phyloP scores from a whole-genome alignment of 306 rosid species.

The Cucumis hystrix region DNA sequence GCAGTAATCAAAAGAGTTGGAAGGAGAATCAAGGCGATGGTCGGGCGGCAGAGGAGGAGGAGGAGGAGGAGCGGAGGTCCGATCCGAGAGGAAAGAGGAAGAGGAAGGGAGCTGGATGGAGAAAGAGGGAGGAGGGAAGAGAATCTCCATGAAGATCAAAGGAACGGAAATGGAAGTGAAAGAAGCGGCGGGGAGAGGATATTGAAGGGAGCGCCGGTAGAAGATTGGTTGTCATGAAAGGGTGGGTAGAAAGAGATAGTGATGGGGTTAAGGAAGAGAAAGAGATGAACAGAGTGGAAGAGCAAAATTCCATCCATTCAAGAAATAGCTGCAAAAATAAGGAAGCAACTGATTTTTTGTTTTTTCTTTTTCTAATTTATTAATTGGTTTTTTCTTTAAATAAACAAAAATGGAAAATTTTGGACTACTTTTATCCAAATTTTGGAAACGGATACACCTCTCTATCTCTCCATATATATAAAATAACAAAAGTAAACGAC shows the following conservation, averaged over 20 bases:
- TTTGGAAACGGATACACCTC: not conserved
- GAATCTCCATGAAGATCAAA: conserved; percentile 40
- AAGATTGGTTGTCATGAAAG: conserved; percentile 51
- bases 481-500: not conserved
- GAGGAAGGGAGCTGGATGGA: conserved; percentile 41
- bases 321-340: not conserved
- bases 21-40: not conserved
- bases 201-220: conserved; percentile 28
- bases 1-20: conserved; percentile 1
- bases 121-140: conserved; percentile 57
- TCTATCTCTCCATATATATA: too few relatives aligned
- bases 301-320: not conserved
- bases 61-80: not conserved
- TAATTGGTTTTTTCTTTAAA: not conserved
- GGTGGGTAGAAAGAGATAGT: not conserved
- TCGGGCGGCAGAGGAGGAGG: conserved; percentile 1
- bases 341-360: not conserved
- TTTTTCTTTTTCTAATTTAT: not conserved
- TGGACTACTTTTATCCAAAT: not conserved
- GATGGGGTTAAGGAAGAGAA: not conserved
- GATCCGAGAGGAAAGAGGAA: conserved; percentile 5
- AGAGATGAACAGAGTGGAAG: not conserved
- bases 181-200: not conserved
- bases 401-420: not conserved
- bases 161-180: not conserved